A percentile compares a stretch with the other conserved stretches of the same genome.
These are phyloP conservation scores for Ceratobasidium papillatum DNA, from an alignment of 1,284 basidiomycete genomes.

Conservation along the genomic window DNA sequence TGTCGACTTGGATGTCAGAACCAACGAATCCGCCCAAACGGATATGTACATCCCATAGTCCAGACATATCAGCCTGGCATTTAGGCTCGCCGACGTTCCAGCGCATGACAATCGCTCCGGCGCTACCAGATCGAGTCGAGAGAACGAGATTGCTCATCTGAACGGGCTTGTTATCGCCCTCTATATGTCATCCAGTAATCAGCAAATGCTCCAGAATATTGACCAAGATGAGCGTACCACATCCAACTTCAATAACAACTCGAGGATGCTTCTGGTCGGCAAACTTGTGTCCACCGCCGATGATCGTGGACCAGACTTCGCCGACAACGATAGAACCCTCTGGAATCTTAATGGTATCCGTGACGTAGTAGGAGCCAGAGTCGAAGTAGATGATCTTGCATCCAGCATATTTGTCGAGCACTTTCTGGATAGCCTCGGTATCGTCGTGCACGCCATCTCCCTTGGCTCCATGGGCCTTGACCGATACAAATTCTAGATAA, in stretches of 20 bases:
- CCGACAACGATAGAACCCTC: constrained; percentile 75
- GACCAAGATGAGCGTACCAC: constrained; percentile 40
- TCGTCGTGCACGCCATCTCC: constrained; percentile 82
- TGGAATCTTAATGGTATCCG: constrained; percentile 74
- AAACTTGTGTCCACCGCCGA: constrained; percentile 70
- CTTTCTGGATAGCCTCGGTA: constrained; percentile 68
- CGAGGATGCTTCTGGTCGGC: constrained; percentile 62
- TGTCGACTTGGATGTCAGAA: constrained; percentile 60
- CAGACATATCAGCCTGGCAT: constrained; percentile 65
- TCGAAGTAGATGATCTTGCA: constrained; percentile 78
- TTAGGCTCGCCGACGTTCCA: constrained; percentile 72
- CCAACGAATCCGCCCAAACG: constrained; percentile 58
- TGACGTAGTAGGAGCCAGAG: constrained; percentile 65
- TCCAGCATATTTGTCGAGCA: constrained; percentile 71
- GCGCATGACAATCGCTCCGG: constrained; percentile 74
- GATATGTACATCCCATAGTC: constrained; percentile 78
- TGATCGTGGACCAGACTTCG: constrained; percentile 78
- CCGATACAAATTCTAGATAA: constrained; percentile 62
- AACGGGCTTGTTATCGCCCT: constrained; percentile 59
- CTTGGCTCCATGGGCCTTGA: constrained; percentile 70
- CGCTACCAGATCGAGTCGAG: constrained; percentile 54
- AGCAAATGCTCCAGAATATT: not conserved
- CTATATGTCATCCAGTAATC: not conserved
- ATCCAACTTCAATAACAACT: constrained; percentile 67
- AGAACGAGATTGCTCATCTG: constrained; percentile 67